Conservation (phyloP, 352 stramenopile genomes). For the Phytophthora citrophthora region DNA sequence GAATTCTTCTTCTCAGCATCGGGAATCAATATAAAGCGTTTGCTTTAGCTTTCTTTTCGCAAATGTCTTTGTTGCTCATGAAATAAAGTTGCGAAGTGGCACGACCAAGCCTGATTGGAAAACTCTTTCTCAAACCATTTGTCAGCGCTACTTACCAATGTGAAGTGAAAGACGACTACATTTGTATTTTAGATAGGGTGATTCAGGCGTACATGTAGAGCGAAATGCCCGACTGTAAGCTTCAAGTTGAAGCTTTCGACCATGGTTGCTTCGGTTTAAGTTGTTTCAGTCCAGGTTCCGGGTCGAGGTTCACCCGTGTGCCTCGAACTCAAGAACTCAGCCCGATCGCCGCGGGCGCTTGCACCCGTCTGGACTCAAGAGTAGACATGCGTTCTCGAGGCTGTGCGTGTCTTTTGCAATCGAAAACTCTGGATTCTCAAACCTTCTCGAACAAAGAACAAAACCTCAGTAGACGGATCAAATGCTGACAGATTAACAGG, state of each 20-base stretch:
- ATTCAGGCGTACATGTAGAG: neutral
- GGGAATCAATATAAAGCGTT: neutral
- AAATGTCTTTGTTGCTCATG: neutral
- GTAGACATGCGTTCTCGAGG: constrained; percentile 18
- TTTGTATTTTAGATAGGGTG: too few species aligned
- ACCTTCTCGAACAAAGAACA: too few species aligned
- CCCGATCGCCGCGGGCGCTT: neutral
- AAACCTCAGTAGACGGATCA: too few species aligned
- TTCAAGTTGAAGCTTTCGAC: too few species aligned
- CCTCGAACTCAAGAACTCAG: neutral
- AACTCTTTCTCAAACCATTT: too few species aligned
- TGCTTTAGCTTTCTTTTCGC: neutral
- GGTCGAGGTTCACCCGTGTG: neutral
- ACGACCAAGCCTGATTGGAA: neutral
- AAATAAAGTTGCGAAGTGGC: neutral
- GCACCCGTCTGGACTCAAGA: constrained; percentile 7
- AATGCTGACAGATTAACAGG: neutral
- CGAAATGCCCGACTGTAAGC: too few species aligned
- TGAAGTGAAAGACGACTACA: neutral
- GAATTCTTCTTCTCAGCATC: neutral
- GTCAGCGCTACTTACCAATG: too few species aligned
- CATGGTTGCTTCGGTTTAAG: too few species aligned
- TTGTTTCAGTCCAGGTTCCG: neutral
- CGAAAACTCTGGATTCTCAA: constrained; percentile 14
- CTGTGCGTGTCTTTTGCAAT: constrained; percentile 15